These are phyloP conservation scores for Isabelozyma rhagii DNA, from an alignment of 805 yeast genomes.

Conservation along the genomic window DNA sequence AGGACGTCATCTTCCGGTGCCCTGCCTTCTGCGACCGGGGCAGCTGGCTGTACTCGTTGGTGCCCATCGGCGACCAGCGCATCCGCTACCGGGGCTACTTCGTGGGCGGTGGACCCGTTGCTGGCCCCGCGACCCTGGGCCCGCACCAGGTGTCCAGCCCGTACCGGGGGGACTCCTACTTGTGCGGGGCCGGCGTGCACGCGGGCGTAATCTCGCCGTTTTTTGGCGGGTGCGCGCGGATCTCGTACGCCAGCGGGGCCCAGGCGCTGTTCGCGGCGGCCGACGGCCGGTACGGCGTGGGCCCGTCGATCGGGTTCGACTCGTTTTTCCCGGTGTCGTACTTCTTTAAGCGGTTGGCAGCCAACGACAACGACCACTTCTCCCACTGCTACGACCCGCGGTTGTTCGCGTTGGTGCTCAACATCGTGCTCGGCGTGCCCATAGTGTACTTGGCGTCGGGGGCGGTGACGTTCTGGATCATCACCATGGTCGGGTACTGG, in stretches of 20 bases:
- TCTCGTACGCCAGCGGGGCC: slow-evolving; percentile 56
- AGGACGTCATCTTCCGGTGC: slow-evolving; percentile 62
- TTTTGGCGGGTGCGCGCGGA: slow-evolving; percentile 74
- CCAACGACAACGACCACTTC: slow-evolving; percentile 11
- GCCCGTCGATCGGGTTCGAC: slow-evolving; percentile 55
- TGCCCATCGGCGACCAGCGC: slow-evolving; percentile 67
- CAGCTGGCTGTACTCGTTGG: slow-evolving; percentile 70
- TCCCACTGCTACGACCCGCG: slow-evolving; percentile 72
- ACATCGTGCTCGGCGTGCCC: slow-evolving; percentile 61
- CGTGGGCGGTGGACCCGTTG: slow-evolving; percentile 66
- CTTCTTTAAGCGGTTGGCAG: slow-evolving; percentile 46
- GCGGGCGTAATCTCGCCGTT: slow-evolving; percentile 73
- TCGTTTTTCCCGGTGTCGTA: slow-evolving; percentile 76
- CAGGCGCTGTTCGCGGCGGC: slow-evolving; percentile 42
- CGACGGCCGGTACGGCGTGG: slow-evolving; percentile 51
- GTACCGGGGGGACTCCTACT: slow-evolving; percentile 83
- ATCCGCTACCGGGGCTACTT: slow-evolving; percentile 69
- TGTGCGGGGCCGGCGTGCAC: slow-evolving; percentile 89
- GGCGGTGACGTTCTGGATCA: slow-evolving; percentile 51
- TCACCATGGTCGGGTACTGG: slow-evolving; percentile 74
- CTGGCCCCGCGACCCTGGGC: neutral
- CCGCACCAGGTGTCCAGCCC: slow-evolving; percentile 47
- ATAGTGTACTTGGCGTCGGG: slow-evolving; percentile 52
- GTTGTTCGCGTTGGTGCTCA: slow-evolving; percentile 49
- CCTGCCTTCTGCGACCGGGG: slow-evolving; percentile 85